Percentiles rank a stretch among this genome's conserved stretches.
Conservation (phyloP, 169 alveolate genomes). For the Eimeria falciformis region DNA sequence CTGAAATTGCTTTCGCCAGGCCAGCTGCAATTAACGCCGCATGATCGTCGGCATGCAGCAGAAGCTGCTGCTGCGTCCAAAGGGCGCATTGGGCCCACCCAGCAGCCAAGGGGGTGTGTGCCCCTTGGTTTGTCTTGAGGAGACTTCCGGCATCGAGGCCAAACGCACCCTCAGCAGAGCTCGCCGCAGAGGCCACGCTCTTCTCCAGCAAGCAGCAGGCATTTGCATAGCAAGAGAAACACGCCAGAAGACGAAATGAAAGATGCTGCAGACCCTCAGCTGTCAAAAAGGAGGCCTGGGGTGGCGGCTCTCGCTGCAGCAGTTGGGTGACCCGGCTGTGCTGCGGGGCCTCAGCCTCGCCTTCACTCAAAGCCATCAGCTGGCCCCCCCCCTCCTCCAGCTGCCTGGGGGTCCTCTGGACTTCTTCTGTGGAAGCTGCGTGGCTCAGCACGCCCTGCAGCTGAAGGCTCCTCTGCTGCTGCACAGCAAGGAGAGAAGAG, state of each 20-base stretch:
- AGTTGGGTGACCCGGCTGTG: not conserved
- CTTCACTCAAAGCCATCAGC: not conserved
- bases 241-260: not conserved
- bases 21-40: not conserved
- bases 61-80: slow-evolving; percentile 30
- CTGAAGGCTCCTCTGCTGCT: slow-evolving; percentile 47
- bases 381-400: not conserved
- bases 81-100: not conserved
- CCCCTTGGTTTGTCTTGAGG: not conserved
- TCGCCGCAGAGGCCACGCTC: not conserved
- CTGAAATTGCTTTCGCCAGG: not conserved
- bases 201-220: not conserved
- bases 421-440: not conserved
- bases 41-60: not conserved
- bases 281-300: not conserved
- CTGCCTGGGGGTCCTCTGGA: not conserved
- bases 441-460: not conserved
- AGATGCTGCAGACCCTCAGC: not conserved
- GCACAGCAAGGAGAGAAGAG: not conserved
- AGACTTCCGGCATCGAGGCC: not conserved
- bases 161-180: not conserved
- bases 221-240: not conserved
- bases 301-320: not conserved
- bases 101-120: not conserved
- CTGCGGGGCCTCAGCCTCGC: not conserved